Conservation (phyloP, 169 alveolate species). For the Cryptosporidium andersoni region DNA sequence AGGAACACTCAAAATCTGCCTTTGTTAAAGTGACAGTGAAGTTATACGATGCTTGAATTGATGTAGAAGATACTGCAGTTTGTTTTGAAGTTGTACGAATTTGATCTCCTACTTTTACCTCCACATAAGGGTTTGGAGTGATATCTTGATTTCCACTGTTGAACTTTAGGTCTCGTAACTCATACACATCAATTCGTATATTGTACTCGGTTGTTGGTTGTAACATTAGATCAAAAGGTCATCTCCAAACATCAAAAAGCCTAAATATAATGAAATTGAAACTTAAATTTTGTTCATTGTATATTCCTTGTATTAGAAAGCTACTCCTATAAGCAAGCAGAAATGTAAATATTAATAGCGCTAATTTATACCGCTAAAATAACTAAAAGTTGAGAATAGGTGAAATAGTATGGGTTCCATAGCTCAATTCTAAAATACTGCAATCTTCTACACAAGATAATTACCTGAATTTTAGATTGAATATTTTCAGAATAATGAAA, state of each 20-base stretch:
- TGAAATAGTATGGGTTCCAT: too few species aligned
- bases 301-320: not conserved
- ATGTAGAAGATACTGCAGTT: conserved; percentile 81
- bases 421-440: too few species aligned
- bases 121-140: conserved; percentile 81
- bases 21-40: conserved; percentile 80
- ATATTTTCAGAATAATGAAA: too few species aligned
- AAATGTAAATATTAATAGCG: too few species aligned
- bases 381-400: too few species aligned
- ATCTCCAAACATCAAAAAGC: not conserved
- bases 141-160: conserved; percentile 80
- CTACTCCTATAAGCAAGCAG: not conserved
- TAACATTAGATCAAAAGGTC: conserved; percentile 6
- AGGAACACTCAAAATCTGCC: conserved; percentile 78
- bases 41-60: conserved; percentile 81
- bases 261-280: conserved; percentile 8
- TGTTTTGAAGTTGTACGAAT: conserved; percentile 75
- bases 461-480: too few species aligned
- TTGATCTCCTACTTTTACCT: conserved; percentile 76
- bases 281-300: not conserved
- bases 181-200: conserved; percentile 85
- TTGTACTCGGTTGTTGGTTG: conserved; percentile 75
- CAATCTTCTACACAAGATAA: too few species aligned
- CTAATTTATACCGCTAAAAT: too few species aligned
- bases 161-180: conserved; percentile 83